Conservation (phyloP, 2,329 filamentous ascomycete genomes). For the Domatiomyces globalis region DNA sequence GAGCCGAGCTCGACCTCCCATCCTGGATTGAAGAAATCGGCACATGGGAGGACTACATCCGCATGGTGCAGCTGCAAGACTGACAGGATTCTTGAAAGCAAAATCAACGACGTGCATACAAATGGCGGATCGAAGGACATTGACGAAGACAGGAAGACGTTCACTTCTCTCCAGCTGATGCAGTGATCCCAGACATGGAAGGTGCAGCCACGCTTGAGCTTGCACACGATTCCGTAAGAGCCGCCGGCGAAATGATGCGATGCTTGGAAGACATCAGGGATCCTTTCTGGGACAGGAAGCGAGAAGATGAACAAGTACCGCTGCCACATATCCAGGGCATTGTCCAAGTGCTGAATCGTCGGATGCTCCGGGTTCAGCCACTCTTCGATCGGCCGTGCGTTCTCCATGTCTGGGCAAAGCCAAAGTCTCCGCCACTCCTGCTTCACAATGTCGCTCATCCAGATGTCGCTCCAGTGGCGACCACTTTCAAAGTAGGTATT, state of each 20-base stretch:
- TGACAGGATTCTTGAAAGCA: constrained; percentile 35
- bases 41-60: constrained; percentile 45
- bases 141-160: constrained; percentile 36
- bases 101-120: constrained; percentile 35
- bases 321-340: constrained; percentile 28
- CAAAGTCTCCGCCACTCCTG: constrained; percentile 35
- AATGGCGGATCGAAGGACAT: constrained; percentile 37
- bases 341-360: constrained; percentile 25
- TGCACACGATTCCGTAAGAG: constrained; percentile 48
- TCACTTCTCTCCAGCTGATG: constrained; percentile 46
- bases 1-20: constrained; percentile 51
- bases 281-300: constrained; percentile 41
- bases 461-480: constrained; percentile 36
- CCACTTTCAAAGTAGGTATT: constrained; percentile 38
- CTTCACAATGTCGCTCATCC: constrained; percentile 33
- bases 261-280: constrained; percentile 48
- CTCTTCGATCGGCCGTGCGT: constrained; percentile 23
- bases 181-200: constrained; percentile 52
- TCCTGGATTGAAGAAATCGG: constrained; percentile 49
- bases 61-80: constrained; percentile 40
- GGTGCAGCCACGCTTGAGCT: constrained; percentile 45
- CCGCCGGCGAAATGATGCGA: constrained; percentile 49
- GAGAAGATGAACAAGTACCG: constrained; percentile 43
- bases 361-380: constrained; percentile 29
- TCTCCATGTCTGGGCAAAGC: constrained; percentile 32